Conservation (phyloP, 2,329 filamentous ascomycete species). For the Blastomyces gilchristii region DNA sequence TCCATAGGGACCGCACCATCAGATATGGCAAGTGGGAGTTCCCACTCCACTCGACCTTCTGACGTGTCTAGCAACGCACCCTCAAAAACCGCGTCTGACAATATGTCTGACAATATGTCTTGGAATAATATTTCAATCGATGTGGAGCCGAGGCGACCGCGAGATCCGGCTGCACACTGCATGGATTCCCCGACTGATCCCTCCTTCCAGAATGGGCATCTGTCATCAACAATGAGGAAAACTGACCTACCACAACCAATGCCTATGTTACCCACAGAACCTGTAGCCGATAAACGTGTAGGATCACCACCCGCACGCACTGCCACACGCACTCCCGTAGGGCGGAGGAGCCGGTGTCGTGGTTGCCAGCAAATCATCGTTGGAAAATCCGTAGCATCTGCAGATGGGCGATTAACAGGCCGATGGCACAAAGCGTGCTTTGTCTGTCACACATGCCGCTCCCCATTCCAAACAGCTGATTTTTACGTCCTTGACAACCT, state of each 20-base stretch:
- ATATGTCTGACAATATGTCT: slow-evolving; percentile 8
- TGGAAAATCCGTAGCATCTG: slow-evolving; percentile 88
- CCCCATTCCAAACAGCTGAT: slow-evolving; percentile 73
- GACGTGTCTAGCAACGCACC: slow-evolving; percentile 24
- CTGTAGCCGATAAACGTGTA: not conserved
- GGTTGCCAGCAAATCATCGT: slow-evolving; percentile 68
- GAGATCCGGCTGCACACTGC: slow-evolving; percentile 13
- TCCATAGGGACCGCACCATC: slow-evolving; percentile 55
- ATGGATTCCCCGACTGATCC: slow-evolving; percentile 42
- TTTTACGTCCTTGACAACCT: slow-evolving; percentile 85
- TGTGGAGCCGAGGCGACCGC: not conserved
- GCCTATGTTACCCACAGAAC: not conserved
- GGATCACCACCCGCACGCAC: slow-evolving; percentile 9
- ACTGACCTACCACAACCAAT: not conserved
- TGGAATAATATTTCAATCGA: slow-evolving; percentile 1
- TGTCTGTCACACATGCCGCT: slow-evolving; percentile 71
- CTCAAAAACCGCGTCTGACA: slow-evolving; percentile 23
- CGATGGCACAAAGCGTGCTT: slow-evolving; percentile 95
- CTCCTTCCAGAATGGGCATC: slow-evolving; percentile 32
- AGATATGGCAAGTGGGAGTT: slow-evolving; percentile 51
- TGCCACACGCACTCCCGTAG: slow-evolving; percentile 7
- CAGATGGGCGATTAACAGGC: slow-evolving; percentile 81
- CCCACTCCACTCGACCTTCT: slow-evolving; percentile 49
- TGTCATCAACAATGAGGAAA: slow-evolving; percentile 19
- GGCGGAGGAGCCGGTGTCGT: slow-evolving; percentile 54